Evolutionary conservation across 441 rosid species (phyloP).

Genomic region (Iberis amara): DNA sequence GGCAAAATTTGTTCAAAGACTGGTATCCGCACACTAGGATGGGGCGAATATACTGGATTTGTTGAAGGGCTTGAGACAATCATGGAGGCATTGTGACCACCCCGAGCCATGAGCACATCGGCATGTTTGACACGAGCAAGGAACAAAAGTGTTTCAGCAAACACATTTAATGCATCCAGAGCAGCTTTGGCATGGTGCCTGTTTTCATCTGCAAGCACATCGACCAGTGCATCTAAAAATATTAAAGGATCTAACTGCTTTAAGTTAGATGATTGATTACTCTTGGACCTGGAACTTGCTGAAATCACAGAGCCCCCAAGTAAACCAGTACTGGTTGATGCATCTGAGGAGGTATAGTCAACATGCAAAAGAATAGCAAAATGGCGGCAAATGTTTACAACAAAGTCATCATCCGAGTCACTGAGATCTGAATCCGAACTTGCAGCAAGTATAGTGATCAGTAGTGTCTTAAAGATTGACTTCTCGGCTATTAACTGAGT

Average conservation of each 20-base stretch:
- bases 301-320: slow-evolving; percentile 48
- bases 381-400: slow-evolving; percentile 82
- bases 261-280: slow-evolving; percentile 50
- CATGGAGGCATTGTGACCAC: slow-evolving; percentile 97
- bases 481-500: slow-evolving; percentile 99
- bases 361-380: slow-evolving; percentile 90
- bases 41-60: slow-evolving; percentile 97
- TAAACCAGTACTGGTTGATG: slow-evolving; percentile 46
- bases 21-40: slow-evolving; percentile 90
- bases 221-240: slow-evolving; percentile 92
- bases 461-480: slow-evolving; percentile 90
- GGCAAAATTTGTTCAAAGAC: slow-evolving; percentile 98
- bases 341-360: slow-evolving; percentile 54
- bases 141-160: slow-evolving; percentile 87
- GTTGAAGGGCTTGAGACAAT: slow-evolving; percentile 98
- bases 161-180: slow-evolving; percentile 70
- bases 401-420: slow-evolving; percentile 78
- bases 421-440: slow-evolving; percentile 77
- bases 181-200: slow-evolving; percentile 96
- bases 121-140: slow-evolving; percentile 93
- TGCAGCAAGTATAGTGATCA: slow-evolving; percentile 86
- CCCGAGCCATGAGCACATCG: slow-evolving; percentile 76
- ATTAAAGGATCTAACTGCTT: slow-evolving; percentile 92
- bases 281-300: slow-evolving; percentile 65
- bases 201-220: slow-evolving; percentile 90